phyloP scores from a whole-genome alignment of 1,284 basidiomycete species.

The Caloboletus firmus region DNA sequence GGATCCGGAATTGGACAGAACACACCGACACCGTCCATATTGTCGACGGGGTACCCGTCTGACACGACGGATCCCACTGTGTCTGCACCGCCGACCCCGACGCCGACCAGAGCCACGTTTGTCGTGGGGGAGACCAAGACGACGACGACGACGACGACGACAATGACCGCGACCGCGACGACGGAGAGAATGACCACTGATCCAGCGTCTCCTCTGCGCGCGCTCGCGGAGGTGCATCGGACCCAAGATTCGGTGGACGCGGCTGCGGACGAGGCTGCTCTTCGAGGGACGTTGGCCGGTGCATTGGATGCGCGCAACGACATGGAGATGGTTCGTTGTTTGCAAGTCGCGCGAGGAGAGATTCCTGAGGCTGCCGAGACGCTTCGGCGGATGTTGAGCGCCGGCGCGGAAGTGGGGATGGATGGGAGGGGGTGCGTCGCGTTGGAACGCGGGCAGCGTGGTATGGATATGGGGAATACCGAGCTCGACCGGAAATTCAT shows the following conservation, averaged over 20 bases:
- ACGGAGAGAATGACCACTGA: not conserved
- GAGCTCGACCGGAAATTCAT: constrained; percentile 46
- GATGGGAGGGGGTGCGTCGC: not conserved
- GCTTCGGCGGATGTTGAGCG: constrained; percentile 61
- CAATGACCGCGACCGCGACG: not conserved
- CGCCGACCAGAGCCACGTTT: constrained; percentile 13
- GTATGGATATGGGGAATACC: not conserved
- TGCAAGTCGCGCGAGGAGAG: constrained; percentile 65
- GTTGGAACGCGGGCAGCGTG: not conserved
- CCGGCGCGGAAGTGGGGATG: not conserved
- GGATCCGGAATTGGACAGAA: not conserved
- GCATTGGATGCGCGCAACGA: constrained; percentile 62
- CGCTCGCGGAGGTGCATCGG: constrained; percentile 39
- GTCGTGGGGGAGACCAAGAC: constrained; percentile 1
- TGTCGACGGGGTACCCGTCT: not conserved
- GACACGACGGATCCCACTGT: not conserved
- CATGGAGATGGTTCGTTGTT: constrained; percentile 58
- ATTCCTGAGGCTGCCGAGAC: constrained; percentile 81
- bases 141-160: not conserved
- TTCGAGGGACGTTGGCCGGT: constrained; percentile 56
- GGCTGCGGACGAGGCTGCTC: constrained; percentile 53
- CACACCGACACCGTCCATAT: not conserved
- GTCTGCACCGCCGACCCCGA: constrained; percentile 9
- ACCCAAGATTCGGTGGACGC: constrained; percentile 57
- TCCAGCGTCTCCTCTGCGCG: constrained; percentile 19